Conservation (phyloP, 805 yeast genomes). For the Saccharomyces mikatae region DNA sequence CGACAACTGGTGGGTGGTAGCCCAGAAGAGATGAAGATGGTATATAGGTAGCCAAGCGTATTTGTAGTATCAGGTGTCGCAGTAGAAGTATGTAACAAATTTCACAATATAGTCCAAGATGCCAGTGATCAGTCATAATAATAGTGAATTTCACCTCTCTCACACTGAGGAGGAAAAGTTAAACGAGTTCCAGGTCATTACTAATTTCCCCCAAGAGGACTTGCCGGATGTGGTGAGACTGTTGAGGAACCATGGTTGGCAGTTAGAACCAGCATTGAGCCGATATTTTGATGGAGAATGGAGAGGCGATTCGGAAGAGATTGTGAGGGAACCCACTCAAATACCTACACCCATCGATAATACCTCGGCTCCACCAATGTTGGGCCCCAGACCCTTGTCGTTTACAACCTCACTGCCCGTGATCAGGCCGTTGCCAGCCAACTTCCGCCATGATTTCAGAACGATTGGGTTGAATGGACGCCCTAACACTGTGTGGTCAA, state of each 20-base stretch:
- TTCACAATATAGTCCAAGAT: slow-evolving; percentile 6
- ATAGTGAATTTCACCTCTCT: slow-evolving; percentile 27
- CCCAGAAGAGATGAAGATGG: slow-evolving; percentile 22
- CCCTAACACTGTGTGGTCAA: slow-evolving; percentile 4
- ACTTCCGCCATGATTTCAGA: slow-evolving; percentile 20
- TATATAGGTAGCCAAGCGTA: background rate
- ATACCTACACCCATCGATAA: slow-evolving; percentile 7
- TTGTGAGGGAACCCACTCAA: background rate
- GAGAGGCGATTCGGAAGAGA: slow-evolving; percentile 15
- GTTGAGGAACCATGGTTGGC: slow-evolving; percentile 47
- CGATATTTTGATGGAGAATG: slow-evolving; percentile 54
- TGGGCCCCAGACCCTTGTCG: background rate
- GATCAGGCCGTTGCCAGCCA: slow-evolving; percentile 29
- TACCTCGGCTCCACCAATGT: background rate
- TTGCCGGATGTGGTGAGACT: slow-evolving; percentile 39
- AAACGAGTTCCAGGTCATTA: slow-evolving; percentile 43
- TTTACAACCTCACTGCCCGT: slow-evolving; percentile 21
- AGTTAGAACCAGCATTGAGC: slow-evolving; percentile 52
- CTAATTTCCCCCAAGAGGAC: slow-evolving; percentile 42
- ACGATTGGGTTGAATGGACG: slow-evolving; percentile 18
- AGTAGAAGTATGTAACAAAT: background rate
- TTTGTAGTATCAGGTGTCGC: background rate
- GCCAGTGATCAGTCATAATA: slow-evolving; percentile 22
- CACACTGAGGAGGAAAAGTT: slow-evolving; percentile 38
- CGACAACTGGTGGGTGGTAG: slow-evolving; percentile 88